Base-by-base conservation (phyloP, 2,329 filamentous ascomycete genomes). In the Onygena corvina region DNA sequence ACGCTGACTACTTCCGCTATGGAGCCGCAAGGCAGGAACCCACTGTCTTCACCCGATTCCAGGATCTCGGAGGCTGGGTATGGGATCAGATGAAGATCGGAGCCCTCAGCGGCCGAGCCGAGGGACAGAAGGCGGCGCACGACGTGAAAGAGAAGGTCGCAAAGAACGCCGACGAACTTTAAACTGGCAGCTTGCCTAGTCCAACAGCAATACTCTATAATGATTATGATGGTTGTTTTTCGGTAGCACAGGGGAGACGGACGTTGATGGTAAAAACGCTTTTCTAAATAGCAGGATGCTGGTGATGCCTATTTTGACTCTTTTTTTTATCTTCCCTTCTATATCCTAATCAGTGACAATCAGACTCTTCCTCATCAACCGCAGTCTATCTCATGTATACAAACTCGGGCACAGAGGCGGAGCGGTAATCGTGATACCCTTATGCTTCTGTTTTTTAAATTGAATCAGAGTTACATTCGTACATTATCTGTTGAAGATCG, bases 1-100 rank as follows among this genome's bases (percentile, higher is more conserved):
- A 88, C 58, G 75, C 78, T 18, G 84, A 81, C 18, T 88, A 83
- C 65, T 90, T 87, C 72, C 77, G 76, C 59, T 85, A 89, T 59
- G 85, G 85, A 47, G 85, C 82, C 3, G 74, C 6, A 76, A 76
- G 23, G 83, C 85, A 11, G 68, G 75, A 46, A 78, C 73, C 47
- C 4, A 84, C 82, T 4, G 66, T 86, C 44, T 76, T 80, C 54
- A 81, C 80, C 61, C 83, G 82, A 65, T 58, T 86, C 50, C 64
- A 68, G 56, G 64, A 67, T 34, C 63, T 64, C 35, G 57, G 66
- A 18, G 62, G 72, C 55, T 76, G 73, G 73, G 57, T 71, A 20
- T 49, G 73, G 50, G 67, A 71, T 30, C 71, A 76, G 59, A 53
- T 76, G 48, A 71, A 66, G 59, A 62, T 72, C 30, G 72, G 71